Conservation (phyloP, 306 rosid genomes). For the Crataegus laevigata region DNA sequence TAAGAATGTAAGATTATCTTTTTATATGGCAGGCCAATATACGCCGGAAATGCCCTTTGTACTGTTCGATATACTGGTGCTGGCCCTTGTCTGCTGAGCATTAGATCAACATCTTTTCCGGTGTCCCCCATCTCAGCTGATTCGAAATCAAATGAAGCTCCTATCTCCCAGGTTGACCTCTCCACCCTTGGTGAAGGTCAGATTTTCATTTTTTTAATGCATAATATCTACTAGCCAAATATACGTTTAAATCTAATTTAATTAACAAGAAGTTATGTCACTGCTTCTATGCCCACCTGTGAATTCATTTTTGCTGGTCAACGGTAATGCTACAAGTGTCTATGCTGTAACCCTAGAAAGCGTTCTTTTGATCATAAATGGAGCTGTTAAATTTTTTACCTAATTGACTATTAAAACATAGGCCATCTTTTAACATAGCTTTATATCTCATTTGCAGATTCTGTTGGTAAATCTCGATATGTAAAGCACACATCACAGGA, state of each 20-base stretch:
- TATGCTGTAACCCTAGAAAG: too few relatives aligned
- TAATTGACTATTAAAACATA: background rate
- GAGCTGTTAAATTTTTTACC: background rate
- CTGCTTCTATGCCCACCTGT: background rate
- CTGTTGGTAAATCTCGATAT: slow-evolving; percentile 57
- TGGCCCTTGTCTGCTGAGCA: slow-evolving; percentile 77
- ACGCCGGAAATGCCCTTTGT: slow-evolving; percentile 94
- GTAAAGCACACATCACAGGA: slow-evolving; percentile 61
- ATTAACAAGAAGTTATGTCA: background rate
- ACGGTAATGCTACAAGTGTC: slow-evolving; percentile 13
- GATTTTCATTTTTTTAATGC: slow-evolving; percentile 34
- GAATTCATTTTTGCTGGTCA: slow-evolving; percentile 4
- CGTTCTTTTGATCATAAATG: background rate
- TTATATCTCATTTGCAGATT: slow-evolving; percentile 35
- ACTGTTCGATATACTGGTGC: slow-evolving; percentile 67
- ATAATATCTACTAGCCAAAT: background rate
- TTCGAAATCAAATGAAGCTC: slow-evolving; percentile 46
- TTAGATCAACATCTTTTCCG: slow-evolving; percentile 83
- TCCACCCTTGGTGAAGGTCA: slow-evolving; percentile 77
- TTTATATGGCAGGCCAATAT: slow-evolving; percentile 72
- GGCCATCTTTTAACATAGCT: background rate
- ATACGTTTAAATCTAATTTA: slow-evolving; percentile 6
- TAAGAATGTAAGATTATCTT: slow-evolving; percentile 8
- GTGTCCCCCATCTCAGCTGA: slow-evolving; percentile 33
- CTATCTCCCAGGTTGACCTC: slow-evolving; percentile 86